Evolutionary conservation across 2,329 filamentous ascomycete genomes (phyloP), one percentile per base, ranked within the genome.

Genomic region (Sarocladium strictum): DNA sequence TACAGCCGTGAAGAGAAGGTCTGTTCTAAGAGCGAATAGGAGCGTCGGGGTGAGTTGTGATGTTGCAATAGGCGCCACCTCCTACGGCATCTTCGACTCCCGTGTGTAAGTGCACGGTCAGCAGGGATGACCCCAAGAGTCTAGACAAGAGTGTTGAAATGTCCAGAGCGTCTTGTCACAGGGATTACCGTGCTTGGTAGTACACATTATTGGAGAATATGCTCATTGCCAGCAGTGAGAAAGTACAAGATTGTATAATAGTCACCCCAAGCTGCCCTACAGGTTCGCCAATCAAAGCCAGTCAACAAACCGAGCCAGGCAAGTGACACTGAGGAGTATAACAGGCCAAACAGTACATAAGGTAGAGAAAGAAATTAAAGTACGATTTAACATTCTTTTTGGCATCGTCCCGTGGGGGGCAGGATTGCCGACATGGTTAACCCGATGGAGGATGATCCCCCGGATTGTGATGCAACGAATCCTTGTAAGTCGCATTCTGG

Each of bases 381-480:
- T 33, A 33, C 33, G 12, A 19, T 33, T 33, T 51, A 51, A 51
- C 4, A 29, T 10, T 51, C 27, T 27, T 17, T 27, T 17, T 35
- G 27, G 26, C 19, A 14, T 51, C n/a, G 7, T 33, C 12, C 21
- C 7, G n/a, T 11, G 23, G 47, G 23, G 27, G 6, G 27, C 2
- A 24, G 23, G 24, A 21, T 51, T 51, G 17, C 47, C 47, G 47
- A 35, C 47, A 51, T 51, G 11, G 9, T 51, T 51, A 21, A 21
- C 47, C 47, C 27, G 29, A 51, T 51, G 47, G 47, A 51, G 47
- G 27, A 51, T 51, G 47, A 51, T 51, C 47, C 47, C 47, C 47
- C 47, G 47, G 47, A 51, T 35, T 51, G n/a, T 3, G 15, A 51
- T 35, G 47, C 47, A 51, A n/a, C n/a, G n/a, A 6, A 51, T 51